Conservation (phyloP, 1,139 yeast genomes). For the Taphrina deformans region DNA sequence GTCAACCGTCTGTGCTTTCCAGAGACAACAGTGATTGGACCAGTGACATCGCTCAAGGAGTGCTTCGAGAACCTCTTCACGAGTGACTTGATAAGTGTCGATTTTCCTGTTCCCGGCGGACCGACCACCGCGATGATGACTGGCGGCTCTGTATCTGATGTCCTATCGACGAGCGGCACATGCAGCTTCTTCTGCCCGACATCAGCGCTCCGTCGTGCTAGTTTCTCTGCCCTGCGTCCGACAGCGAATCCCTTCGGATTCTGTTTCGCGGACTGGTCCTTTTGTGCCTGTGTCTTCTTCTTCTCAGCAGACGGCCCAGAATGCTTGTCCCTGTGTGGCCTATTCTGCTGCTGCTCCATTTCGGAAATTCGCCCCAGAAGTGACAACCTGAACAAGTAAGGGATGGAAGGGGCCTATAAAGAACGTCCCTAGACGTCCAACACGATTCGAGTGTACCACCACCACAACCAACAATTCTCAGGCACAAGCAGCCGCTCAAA, state of each 20-base stretch:
- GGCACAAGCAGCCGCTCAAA: too few relatives aligned
- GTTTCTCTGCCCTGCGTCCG: constrained; percentile 52
- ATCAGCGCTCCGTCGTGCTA: constrained; percentile 83
- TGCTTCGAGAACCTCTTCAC: constrained; percentile 89
- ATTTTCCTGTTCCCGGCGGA: constrained; percentile 98
- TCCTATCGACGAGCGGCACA: constrained; percentile 96
- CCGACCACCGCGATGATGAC: constrained; percentile 95
- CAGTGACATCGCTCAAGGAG: constrained; percentile 78
- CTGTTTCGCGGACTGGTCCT: constrained; percentile 27
- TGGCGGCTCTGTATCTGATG: constrained; percentile 97
- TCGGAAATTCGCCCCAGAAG: too few relatives aligned
- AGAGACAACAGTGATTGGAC: constrained; percentile 96
- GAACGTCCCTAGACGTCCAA: too few relatives aligned
- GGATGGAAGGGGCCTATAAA: too few relatives aligned
- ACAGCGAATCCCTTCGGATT: constrained; percentile 31
- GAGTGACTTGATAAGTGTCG: constrained; percentile 86
- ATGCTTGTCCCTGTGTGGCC: constrained; percentile 31
- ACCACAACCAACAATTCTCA: not conserved
- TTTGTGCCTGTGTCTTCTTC: constrained; percentile 23
- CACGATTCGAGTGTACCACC: not conserved
- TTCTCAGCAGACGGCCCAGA: constrained; percentile 29
- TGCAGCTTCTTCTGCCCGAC: constrained; percentile 76
- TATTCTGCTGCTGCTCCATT: constrained; percentile 30
- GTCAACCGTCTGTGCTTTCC: constrained; percentile 93
- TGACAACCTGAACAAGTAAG: too few relatives aligned